Evolutionary conservation across 108 stramenopile genomes (phyloP), one percentile per base, ranked within the genome.

Genomic region (Schizochytrium sp.): DNA sequence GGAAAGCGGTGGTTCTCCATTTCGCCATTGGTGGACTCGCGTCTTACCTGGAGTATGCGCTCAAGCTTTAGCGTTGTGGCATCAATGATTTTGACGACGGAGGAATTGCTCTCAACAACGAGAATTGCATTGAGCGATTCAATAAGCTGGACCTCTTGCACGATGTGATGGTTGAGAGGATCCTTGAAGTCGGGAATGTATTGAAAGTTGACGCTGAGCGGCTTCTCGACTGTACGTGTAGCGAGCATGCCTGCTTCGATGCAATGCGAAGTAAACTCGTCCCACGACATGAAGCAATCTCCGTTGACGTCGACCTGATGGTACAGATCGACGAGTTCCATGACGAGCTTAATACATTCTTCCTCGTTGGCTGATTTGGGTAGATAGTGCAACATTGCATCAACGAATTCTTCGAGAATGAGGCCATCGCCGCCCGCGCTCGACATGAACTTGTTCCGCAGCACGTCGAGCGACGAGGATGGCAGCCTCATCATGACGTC

Each of bases 231-330:
- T 21, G 6, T 47, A 12, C 76, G 45, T 12, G 76, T 83, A 1
- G 76, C 76, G n/a, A 83, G 51, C 76, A 83, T 83, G n/a, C 76
- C 76, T 3, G 76, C 76, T 45, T 83, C 76, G 51, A 83, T 83
- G 51, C 76, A 83, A 83, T 83, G 76, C 76, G 76, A 83, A 16
- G 89, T 91, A 44, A 91, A 91, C 87, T 91, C 89, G 44, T 92
- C 92, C 92, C 92, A 92, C 44, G 90, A 90, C 72, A 92, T 58
- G 53, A 51, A 72, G 23, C 91, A 91, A 57, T 90, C 91, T 21
- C 88, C 91, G 25, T 91, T 91, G 48, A 91, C 72, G 72, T 92
- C 92, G 16, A 92, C 58, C 88, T 92, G 89, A 25, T 58, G 88
- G 90, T 91, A 92, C 23, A 92, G 72, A 23, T 92, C 91, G 5